Base-by-base conservation (phyloP, 495 filamentous ascomycete genomes). In the Penicillium argentinense region DNA sequence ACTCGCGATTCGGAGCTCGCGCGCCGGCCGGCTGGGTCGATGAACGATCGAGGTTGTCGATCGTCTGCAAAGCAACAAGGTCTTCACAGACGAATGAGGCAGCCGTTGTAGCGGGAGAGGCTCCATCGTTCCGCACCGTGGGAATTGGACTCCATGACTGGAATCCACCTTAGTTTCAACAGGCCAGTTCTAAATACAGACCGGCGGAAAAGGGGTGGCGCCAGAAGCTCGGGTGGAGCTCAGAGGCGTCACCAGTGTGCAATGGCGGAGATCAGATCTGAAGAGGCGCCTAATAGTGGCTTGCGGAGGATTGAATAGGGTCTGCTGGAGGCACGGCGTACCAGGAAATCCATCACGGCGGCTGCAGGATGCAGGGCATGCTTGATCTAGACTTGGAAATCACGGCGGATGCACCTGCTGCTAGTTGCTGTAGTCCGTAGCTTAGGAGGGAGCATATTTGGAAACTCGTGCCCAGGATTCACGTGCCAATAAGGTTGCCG, bases 21-120 rank as follows among this genome's bases (percentile, higher is more conserved):
- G 44, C 21, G 21, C 50, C 37, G 25, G 22, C n/a, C 13, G 22
- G 12, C 22, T 47, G 52, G 56, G 29, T 45, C 46, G 36, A 48
- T 45, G 42, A 36, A 43, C 19, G 44, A 59, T 56, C 56, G 55
- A 49, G 30, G 18, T n/a, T 45, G 42, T 38, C 48, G 52, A 51
- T 52, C 50, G 27, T 12, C 23, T 50, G 19, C 30, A 19, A 32
- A 21, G 25, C 12, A 30, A 34, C 14, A 19, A 26, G n/a, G n/a
- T n/a, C n/a, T n/a, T n/a, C n/a, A n/a, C n/a, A n/a, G 16, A 49
- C 9, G 34, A 23, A 42, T 27, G 23, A 39, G 21, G 32, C 27
- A 9, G 17, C 16, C 21, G 4, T 11, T 23, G 16, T 13, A 19
- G 38, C 44, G 16, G 13, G 44, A 22, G 42, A 39, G 30, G 30